Evolutionary conservation across 2,329 filamentous ascomycete species (phyloP).

Genomic region (Paraconiothyrium brasiliense): DNA sequence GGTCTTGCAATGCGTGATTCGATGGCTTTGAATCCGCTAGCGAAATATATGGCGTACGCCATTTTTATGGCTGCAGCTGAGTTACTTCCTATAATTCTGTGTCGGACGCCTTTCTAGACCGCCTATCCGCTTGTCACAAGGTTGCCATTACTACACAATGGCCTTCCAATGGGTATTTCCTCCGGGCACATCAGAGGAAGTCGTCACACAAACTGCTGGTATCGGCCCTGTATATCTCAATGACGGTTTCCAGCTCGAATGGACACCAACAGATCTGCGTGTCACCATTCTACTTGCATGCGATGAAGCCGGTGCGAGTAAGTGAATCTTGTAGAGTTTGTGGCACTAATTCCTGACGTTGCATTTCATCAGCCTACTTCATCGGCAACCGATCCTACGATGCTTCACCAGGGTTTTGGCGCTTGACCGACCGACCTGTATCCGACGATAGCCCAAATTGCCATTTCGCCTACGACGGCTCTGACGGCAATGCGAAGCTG

Average conservation of each 20-base stretch:
- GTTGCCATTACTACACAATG: background rate
- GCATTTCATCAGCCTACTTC: background rate
- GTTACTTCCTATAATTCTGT: background rate
- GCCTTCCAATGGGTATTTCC: background rate
- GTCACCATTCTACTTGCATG: background rate
- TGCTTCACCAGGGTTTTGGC: background rate
- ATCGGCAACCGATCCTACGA: constrained; percentile 2
- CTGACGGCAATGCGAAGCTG: background rate
- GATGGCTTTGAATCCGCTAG: background rate
- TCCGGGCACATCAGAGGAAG: background rate
- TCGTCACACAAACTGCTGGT: background rate
- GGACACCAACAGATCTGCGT: background rate
- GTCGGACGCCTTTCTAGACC: too few relatives aligned
- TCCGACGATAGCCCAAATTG: background rate
- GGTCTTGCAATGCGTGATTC: too few relatives aligned
- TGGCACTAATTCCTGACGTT: background rate
- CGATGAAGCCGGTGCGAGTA: background rate
- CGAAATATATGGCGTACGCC: background rate
- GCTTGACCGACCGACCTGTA: background rate
- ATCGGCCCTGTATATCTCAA: background rate
- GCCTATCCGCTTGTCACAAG: too few relatives aligned
- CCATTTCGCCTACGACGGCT: background rate
- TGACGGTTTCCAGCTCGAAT: background rate
- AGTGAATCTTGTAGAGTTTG: background rate
- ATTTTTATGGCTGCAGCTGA: background rate